phyloP scores from a whole-genome alignment of 345 rosid genomes.

The Erucastrum elatum region DNA sequence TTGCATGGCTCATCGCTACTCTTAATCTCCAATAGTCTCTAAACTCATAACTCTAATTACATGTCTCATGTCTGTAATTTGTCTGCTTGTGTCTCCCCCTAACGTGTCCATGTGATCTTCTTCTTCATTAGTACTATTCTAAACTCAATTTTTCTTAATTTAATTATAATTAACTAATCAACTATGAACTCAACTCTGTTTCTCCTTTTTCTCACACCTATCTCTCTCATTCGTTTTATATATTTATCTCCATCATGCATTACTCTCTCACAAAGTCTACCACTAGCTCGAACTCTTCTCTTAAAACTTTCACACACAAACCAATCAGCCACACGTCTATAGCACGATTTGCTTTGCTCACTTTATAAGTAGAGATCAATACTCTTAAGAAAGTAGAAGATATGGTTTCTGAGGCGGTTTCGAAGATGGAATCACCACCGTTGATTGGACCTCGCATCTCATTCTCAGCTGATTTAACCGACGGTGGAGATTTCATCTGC shows the following conservation, averaged over 20 bases:
- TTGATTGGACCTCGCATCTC: constrained; percentile 74
- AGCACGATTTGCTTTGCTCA: constrained; percentile 30
- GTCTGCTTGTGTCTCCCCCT: constrained; percentile 36
- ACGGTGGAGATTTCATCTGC: constrained; percentile 59
- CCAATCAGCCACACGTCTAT: constrained; percentile 32
- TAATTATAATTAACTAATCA: neutral
- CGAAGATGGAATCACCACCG: constrained; percentile 47
- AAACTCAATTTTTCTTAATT: neutral
- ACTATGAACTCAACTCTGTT: constrained; percentile 1
- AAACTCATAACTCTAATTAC: constrained; percentile 27
- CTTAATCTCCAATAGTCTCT: constrained; percentile 9
- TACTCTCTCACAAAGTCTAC: constrained; percentile 34
- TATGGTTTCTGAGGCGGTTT: constrained; percentile 58
- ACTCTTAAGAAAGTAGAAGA: neutral
- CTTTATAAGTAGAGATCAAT: constrained; percentile 19
- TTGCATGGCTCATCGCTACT: constrained; percentile 31
- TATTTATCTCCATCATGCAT: constrained; percentile 25
- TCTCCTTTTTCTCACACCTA: neutral
- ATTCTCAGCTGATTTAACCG: constrained; percentile 74
- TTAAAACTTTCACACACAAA: constrained; percentile 1
- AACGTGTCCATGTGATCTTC: constrained; percentile 44
- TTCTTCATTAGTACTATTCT: constrained; percentile 23
- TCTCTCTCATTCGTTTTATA: neutral
- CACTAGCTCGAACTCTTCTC: constrained; percentile 32
- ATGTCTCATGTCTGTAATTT: constrained; percentile 40